A percentile compares a stretch with the other conserved stretches of the same genome.
Evolutionary conservation across 345 rosid species (phyloP).

Genomic region (Geranium rotundifolium): DNA sequence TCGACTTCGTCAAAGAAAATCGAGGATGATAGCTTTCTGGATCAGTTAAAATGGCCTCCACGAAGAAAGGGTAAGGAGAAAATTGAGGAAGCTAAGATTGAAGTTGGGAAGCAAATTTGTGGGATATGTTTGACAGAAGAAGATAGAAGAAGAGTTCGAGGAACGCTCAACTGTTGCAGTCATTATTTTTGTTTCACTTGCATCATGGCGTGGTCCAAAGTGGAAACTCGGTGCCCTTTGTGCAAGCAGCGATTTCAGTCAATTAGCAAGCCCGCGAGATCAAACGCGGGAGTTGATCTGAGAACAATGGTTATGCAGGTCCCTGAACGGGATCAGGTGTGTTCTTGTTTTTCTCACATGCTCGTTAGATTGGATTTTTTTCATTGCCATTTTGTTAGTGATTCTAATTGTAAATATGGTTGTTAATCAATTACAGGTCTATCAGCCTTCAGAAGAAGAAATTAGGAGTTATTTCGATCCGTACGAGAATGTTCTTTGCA

Average conservation of each 20-base stretch:
- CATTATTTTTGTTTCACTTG: slow-evolving; percentile 96
- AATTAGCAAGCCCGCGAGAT: slow-evolving; percentile 73
- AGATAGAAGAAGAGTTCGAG: slow-evolving; percentile 75
- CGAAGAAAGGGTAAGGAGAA: slow-evolving; percentile 68
- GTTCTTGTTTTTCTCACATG: not conserved
- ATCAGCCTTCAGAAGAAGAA: slow-evolving; percentile 97
- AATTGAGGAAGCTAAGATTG: slow-evolving; percentile 41
- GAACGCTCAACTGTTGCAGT: slow-evolving; percentile 71
- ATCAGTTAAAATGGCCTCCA: slow-evolving; percentile 28
- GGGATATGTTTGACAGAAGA: slow-evolving; percentile 93
- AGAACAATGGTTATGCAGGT: slow-evolving; percentile 59
- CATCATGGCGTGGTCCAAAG: slow-evolving; percentile 96
- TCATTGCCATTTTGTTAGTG: too few species aligned
- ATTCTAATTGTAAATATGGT: slow-evolving; percentile 1
- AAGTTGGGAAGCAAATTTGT: slow-evolving; percentile 58
- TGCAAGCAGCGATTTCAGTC: slow-evolving; percentile 91
- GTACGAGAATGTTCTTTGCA: slow-evolving; percentile 79
- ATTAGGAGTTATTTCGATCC: slow-evolving; percentile 88
- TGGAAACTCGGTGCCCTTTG: slow-evolving; percentile 93
- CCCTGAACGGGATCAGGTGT: slow-evolving; percentile 93
- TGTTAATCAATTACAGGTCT: slow-evolving; percentile 45
- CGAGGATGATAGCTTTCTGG: slow-evolving; percentile 28
- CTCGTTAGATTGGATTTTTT: not conserved
- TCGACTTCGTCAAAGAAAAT: slow-evolving; percentile 34
- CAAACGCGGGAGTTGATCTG: slow-evolving; percentile 59